Evolutionary conservation across 78 protist species (phyloP).

Genomic region (Creolimax fragrantissima): DNA sequence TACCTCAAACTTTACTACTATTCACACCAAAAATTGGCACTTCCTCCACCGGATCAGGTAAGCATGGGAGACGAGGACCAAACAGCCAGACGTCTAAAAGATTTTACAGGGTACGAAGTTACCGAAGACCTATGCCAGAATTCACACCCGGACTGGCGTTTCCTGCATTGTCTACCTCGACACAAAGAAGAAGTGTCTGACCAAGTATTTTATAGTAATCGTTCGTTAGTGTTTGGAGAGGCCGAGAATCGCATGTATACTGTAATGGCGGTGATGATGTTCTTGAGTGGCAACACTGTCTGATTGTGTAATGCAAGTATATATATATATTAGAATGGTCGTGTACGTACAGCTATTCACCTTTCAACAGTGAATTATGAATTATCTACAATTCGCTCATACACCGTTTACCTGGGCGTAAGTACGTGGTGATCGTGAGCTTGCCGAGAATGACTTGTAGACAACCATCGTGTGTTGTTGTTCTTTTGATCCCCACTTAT

Average conservation of each 20-base stretch:
- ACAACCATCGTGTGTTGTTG: background rate
- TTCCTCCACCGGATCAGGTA: too few relatives aligned
- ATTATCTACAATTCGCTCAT: background rate
- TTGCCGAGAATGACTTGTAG: background rate
- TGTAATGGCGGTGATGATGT: conserved; percentile 46
- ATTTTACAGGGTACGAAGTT: conserved; percentile 48
- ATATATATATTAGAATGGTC: background rate
- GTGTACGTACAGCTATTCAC: background rate
- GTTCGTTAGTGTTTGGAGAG: conserved; percentile 49
- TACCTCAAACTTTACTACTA: too few relatives aligned
- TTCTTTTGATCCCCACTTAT: too few relatives aligned
- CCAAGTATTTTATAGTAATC: conserved; percentile 50
- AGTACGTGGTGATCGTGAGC: too few relatives aligned
- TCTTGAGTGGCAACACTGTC: background rate
- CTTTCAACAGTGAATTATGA: background rate
- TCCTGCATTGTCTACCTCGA: conserved; percentile 67
- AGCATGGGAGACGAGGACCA: conserved; percentile 42
- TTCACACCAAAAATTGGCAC: too few relatives aligned
- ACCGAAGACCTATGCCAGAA: conserved; percentile 16
- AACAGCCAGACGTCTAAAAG: conserved; percentile 1
- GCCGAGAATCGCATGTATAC: conserved; percentile 75
- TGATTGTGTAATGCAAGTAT: background rate
- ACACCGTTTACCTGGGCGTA: background rate
- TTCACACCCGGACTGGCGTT: conserved; percentile 40
- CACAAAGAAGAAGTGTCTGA: background rate